These are phyloP conservation scores for Cyclostephanos tholiformis DNA, from an alignment of 108 stramenopile genomes.

Conservation along the genomic window DNA sequence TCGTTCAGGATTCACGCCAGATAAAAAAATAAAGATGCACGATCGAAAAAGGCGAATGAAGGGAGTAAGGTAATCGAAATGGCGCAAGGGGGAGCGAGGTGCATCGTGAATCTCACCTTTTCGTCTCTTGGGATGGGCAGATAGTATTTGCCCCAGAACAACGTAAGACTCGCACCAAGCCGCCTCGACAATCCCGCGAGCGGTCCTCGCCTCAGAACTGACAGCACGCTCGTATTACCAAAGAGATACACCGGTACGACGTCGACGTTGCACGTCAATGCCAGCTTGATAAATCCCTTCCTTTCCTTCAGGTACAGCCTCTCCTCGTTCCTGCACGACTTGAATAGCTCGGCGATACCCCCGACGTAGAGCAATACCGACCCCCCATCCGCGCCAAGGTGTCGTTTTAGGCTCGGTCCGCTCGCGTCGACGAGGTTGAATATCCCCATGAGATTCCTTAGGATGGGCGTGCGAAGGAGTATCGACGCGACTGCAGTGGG, in stretches of 20 bases:
- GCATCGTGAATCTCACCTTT: slow-evolving; percentile 23
- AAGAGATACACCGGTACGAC: slow-evolving; percentile 79
- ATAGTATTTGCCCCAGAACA: slow-evolving; percentile 75
- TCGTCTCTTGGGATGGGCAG: slow-evolving; percentile 77
- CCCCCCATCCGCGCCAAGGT: slow-evolving; percentile 26
- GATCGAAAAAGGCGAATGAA: too few species aligned
- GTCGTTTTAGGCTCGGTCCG: slow-evolving; percentile 32
- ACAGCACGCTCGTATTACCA: slow-evolving; percentile 78
- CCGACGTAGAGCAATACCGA: slow-evolving; percentile 73
- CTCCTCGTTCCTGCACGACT: slow-evolving; percentile 60
- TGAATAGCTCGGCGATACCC: slow-evolving; percentile 87
- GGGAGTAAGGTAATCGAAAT: too few species aligned
- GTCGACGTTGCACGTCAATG: slow-evolving; percentile 71
- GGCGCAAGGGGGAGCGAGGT: background rate
- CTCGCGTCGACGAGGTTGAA: slow-evolving; percentile 73
- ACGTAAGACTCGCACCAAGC: slow-evolving; percentile 63
- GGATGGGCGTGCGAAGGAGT: slow-evolving; percentile 52
- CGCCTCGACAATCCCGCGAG: slow-evolving; percentile 65
- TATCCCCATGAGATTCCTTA: slow-evolving; percentile 79
- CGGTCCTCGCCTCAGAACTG: slow-evolving; percentile 53
- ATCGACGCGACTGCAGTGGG: slow-evolving; percentile 58
- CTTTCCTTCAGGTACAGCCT: slow-evolving; percentile 64
- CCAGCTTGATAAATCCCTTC: slow-evolving; percentile 85
- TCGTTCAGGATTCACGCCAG: too few species aligned
- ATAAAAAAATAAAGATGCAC: too few species aligned